Conservation (phyloP, 495 filamentous ascomycete genomes). For the Penicillium coprophilum region DNA sequence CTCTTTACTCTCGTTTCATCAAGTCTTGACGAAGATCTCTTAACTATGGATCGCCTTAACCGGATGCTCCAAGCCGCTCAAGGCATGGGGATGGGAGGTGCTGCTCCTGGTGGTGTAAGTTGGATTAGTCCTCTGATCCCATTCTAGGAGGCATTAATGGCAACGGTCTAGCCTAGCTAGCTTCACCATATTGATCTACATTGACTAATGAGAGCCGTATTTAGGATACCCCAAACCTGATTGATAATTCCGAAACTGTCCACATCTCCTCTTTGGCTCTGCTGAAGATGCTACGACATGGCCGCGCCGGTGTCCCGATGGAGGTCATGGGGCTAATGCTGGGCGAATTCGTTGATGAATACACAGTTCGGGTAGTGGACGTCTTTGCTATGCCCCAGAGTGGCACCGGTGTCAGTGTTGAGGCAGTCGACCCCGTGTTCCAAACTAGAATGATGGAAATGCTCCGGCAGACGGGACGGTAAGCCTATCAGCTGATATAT, state of each 20-base stretch:
- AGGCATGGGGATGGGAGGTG: slow-evolving; percentile 70
- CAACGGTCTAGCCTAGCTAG: not conserved
- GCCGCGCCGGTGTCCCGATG: slow-evolving; percentile 97
- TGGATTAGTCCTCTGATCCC: not conserved
- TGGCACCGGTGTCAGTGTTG: slow-evolving; percentile 96
- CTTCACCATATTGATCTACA: slow-evolving; percentile 5
- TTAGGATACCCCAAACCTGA: slow-evolving; percentile 81
- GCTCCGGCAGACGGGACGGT: slow-evolving; percentile 95
- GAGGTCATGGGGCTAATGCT: slow-evolving; percentile 99
- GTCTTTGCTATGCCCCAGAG: slow-evolving; percentile 99
- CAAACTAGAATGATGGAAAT: slow-evolving; percentile 99
- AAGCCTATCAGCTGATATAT: slow-evolving; percentile 29
- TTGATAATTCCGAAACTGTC: slow-evolving; percentile 99
- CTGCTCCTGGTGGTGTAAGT: slow-evolving; percentile 76
- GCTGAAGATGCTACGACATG: slow-evolving; percentile 97
- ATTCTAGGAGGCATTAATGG: not conserved
- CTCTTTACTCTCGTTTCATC: slow-evolving; percentile 21
- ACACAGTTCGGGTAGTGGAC: slow-evolving; percentile 95
- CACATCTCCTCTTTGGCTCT: slow-evolving; percentile 97
- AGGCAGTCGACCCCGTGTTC: slow-evolving; percentile 97
- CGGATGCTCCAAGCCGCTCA: slow-evolving; percentile 77
- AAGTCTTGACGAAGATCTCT: slow-evolving; percentile 21
- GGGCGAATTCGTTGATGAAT: slow-evolving; percentile 98
- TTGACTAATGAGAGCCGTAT: slow-evolving; percentile 15
- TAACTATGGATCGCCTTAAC: slow-evolving; percentile 79